Evolutionary conservation across 2,329 filamentous ascomycete genomes (phyloP), one percentile per base, ranked within the genome.

Genomic region (Calonectria leucothoes): DNA sequence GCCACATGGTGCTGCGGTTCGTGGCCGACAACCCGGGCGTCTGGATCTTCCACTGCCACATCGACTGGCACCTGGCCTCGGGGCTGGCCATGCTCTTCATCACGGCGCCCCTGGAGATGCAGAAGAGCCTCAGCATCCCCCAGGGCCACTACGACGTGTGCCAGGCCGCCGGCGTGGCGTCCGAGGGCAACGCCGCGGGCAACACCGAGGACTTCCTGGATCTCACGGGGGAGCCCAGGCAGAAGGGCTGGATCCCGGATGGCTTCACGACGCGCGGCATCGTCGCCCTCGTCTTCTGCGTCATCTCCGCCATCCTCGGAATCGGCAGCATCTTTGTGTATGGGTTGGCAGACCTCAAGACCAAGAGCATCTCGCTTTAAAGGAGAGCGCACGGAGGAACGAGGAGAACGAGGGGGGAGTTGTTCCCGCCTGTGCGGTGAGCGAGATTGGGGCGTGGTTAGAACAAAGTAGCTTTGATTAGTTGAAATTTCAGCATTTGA

Each of bases 41-140:
- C 52, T 94, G 92, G 92, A 83, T 94, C 3, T 94, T 95, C 86
- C 94, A 95, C 83, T 96, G 94, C 83, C 94, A 96, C 82, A 93
- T 96, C 69, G 93, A 94, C 80, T 96, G 93, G 93, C 93, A 95
- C 81, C 86, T 94, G 69, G 85, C 88, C 7, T 91, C 91, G 3
- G 93, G 93, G 27, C 87, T 95, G 4, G 86, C 91, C 6, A 89
- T 91, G 39, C 91, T 91, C 1, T 89, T 94, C 75, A 83, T 94
- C 75, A 92, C 93, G 83, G 90, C 91, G 0, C 92, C 92, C 0
- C 81, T 88, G 4, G 87, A 91, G 20, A 82, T 97, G 0, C 94
- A 95, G 81, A 83, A 90, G 74, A 85, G 83, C 0, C 79, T 93
- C 57, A 86, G 83, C 1, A 90, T 97, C 35, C 94, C 94, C 0